phyloP scores from a whole-genome alignment of 2,329 filamentous ascomycete species.

The Ophiocordyceps sinensis region DNA sequence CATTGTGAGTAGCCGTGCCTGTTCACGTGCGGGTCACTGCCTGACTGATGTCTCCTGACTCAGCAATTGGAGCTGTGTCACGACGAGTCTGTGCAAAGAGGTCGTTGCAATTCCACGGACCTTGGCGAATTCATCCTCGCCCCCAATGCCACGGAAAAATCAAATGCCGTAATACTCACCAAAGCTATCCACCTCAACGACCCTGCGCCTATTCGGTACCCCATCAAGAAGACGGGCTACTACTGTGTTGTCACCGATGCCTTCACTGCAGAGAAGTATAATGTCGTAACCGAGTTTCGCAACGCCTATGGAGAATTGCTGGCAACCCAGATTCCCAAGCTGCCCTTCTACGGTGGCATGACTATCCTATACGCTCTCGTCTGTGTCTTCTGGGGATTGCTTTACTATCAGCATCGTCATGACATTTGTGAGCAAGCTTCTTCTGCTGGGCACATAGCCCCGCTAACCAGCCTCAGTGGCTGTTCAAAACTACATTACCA shows the following conservation, averaged over 20 bases:
- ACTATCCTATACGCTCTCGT: slow-evolving; percentile 88
- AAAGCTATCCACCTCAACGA: slow-evolving; percentile 71
- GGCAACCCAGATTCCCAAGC: slow-evolving; percentile 87
- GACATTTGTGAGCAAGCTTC: slow-evolving; percentile 56
- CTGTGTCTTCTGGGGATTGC: slow-evolving; percentile 72
- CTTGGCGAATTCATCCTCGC: slow-evolving; percentile 74
- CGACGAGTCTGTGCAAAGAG: slow-evolving; percentile 49
- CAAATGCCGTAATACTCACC: slow-evolving; percentile 60
- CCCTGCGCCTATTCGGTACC: slow-evolving; percentile 62
- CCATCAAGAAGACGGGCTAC: slow-evolving; percentile 81
- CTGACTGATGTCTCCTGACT: background rate
- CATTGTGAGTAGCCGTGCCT: slow-evolving; percentile 17
- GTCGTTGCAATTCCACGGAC: slow-evolving; percentile 62
- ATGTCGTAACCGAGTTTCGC: slow-evolving; percentile 75
- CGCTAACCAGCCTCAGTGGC: slow-evolving; percentile 42
- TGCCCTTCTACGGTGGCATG: slow-evolving; percentile 92
- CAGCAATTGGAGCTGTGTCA: slow-evolving; percentile 53
- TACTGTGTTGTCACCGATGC: slow-evolving; percentile 79
- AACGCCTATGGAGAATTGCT: slow-evolving; percentile 95
- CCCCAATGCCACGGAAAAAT: slow-evolving; percentile 57
- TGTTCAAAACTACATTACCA: slow-evolving; percentile 98
- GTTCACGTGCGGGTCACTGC: slow-evolving; percentile 6
- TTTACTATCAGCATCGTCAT: slow-evolving; percentile 86
- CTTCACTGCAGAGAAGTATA: slow-evolving; percentile 56
- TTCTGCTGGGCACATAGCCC: background rate